Evolutionary conservation across 108 stramenopile genomes (phyloP).

Genomic region (Pseudonitzschia multistriata): DNA sequence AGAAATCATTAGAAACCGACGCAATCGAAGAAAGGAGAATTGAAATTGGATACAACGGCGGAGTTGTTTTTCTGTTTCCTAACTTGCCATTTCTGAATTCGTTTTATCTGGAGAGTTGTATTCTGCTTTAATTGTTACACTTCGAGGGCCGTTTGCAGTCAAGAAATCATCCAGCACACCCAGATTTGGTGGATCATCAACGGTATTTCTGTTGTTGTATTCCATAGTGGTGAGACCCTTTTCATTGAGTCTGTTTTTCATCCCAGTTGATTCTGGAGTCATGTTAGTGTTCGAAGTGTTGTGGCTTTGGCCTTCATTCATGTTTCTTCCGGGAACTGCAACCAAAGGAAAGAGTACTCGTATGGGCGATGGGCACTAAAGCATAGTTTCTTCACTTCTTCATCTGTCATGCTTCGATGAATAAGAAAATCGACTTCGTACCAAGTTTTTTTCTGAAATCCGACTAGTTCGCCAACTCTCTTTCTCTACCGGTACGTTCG

Average conservation of each 20-base stretch:
- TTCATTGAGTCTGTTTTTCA: background rate
- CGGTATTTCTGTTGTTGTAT: background rate
- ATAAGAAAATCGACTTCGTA: too few relatives aligned
- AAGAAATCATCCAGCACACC: slow-evolving; percentile 14
- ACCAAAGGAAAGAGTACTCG: too few relatives aligned
- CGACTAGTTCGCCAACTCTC: too few relatives aligned
- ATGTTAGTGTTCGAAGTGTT: too few relatives aligned
- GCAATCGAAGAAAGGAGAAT: slow-evolving; percentile 1
- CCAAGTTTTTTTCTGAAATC: too few relatives aligned
- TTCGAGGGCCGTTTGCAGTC: background rate
- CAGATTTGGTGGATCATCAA: background rate
- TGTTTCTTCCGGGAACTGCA: too few relatives aligned
- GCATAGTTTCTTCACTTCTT: too few relatives aligned
- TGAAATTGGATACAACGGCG: too few relatives aligned
- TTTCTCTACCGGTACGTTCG: too few relatives aligned
- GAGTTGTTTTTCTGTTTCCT: background rate
- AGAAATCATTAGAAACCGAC: background rate
- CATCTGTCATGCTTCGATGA: too few relatives aligned
- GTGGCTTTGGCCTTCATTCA: too few relatives aligned
- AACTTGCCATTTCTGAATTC: slow-evolving; percentile 5
- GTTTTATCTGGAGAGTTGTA: slow-evolving; percentile 7
- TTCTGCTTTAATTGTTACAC: slow-evolving; percentile 2
- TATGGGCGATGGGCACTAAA: too few relatives aligned
- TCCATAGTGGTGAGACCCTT: background rate
- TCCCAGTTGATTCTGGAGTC: background rate